A percentile compares a stretch with the other conserved stretches of the same genome.
These are phyloP conservation scores for Carex kokanica DNA, from an alignment of 176 grass and related monocot species.

Conservation along the genomic window DNA sequence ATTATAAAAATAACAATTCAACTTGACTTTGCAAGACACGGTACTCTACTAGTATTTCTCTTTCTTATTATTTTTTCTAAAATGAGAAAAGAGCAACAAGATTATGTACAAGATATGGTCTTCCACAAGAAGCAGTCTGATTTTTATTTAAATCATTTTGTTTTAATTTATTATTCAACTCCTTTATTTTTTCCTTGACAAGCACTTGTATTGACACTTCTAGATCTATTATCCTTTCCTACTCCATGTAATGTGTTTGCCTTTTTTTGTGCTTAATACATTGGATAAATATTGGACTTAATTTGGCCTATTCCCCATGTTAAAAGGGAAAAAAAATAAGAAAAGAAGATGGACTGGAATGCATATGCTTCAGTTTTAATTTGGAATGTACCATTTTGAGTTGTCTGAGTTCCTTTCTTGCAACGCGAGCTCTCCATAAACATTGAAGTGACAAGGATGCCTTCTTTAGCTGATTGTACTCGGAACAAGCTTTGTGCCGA, in stretches of 20 bases:
- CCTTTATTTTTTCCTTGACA: neutral
- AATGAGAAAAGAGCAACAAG: neutral
- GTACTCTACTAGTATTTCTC: slow-evolving; percentile 19
- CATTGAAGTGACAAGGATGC: slow-evolving; percentile 73
- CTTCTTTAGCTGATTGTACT: slow-evolving; percentile 68
- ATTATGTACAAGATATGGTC: neutral
- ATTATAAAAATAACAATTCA: neutral
- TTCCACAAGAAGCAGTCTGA: neutral
- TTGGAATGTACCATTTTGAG: slow-evolving; percentile 64
- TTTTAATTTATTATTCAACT: neutral
- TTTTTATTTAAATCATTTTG: neutral
- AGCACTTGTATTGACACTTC: neutral
- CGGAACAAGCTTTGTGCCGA: slow-evolving; percentile 56
- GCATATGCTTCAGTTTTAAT: neutral
- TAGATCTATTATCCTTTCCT: neutral
- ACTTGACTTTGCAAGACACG: neutral
- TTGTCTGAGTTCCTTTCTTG: slow-evolving; percentile 82
- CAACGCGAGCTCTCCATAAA: slow-evolving; percentile 81
- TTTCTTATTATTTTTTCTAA: neutral
- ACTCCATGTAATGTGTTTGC: neutral
- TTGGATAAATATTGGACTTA: neutral
- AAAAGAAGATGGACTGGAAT: neutral
- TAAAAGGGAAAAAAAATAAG: neutral
- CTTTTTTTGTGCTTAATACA: slow-evolving; percentile 4
- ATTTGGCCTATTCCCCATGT: neutral